Base-by-base conservation (phyloP, 2,329 filamentous ascomycete species). In the Sodiomyces alkalinus region DNA sequence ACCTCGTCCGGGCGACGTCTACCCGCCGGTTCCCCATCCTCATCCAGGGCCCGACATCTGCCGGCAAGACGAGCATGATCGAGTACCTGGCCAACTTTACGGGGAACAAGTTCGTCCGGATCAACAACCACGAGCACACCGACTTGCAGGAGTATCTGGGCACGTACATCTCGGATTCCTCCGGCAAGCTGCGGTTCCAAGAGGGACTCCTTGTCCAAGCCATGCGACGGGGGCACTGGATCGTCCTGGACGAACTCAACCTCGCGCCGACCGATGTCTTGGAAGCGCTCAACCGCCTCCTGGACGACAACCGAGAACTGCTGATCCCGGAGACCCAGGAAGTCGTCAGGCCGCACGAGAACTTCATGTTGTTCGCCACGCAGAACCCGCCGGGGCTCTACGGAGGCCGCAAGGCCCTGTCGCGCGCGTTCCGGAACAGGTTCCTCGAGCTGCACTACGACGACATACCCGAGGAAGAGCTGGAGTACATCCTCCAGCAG, bases 81-180 rank as follows among this genome's bases (percentile, higher is more conserved):
- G 87, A 96, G 52, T 94, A 93, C 48, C 66, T 99, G 20, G 87
- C 92, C n/a, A 90, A 92, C 45, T 79, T 81, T 31, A 96, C 85
- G 17, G 90, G 92, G 4, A 93, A 99, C 49, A 90, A 81, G 45
- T 98, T 96, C 46, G 85, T 98, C 23, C 74, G 90, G 34, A 98
- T 99, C 61, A 99, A 99, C 56, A 99, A 99, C 41, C 90, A 99
- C 52, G 92, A 99, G 47, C 90, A 98, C 46, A 98, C 90, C 0
- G 90, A 99, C 50, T 60, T 99, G 20, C 90, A 98, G 51, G 92
- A 99, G 48, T 99, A 99, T 44, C 60, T 99, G 5, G 90, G 90
- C 12, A 92, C 85, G 0, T 99, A 98, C 41, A 63, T 93, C 2
- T 94, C 90, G 3, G 80, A 77, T 15, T 56, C 74, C 1, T 80